A percentile compares a stretch with the other conserved stretches of the same genome.
Conservation (phyloP, 352 stramenopile species). For the Elongisporangium prolatum region DNA sequence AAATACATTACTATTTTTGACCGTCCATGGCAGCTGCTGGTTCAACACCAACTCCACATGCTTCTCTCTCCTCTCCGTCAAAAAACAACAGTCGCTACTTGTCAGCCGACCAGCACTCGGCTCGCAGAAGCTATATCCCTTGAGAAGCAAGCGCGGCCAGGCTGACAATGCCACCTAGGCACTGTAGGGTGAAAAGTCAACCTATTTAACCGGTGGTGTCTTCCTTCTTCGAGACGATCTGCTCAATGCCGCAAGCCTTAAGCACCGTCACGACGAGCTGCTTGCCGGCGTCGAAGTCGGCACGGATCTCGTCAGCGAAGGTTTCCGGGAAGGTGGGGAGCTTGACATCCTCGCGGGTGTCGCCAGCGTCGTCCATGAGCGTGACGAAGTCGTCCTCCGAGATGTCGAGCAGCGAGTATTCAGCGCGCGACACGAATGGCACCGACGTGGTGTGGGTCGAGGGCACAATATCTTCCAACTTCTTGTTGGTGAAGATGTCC, state of each 20-base stretch:
- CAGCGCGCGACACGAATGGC: constrained; percentile 94
- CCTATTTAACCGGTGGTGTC: constrained; percentile 52
- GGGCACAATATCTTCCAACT: constrained; percentile 99
- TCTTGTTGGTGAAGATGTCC: constrained; percentile 99
- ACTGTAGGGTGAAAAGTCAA: background rate
- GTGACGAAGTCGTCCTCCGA: constrained; percentile 97
- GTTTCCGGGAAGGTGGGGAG: constrained; percentile 93
- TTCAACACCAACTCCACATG: background rate
- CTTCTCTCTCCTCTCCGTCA: background rate
- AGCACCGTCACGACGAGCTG: constrained; percentile 95
- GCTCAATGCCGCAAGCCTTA: constrained; percentile 96
- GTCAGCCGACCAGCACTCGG: background rate
- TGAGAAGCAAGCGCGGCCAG: background rate
- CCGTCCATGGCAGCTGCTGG: background rate
- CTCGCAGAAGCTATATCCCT: background rate
- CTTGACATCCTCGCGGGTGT: constrained; percentile 98
- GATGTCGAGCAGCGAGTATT: constrained; percentile 99
- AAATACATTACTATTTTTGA: constrained; percentile 20
- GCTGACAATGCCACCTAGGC: background rate
- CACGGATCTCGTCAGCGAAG: constrained; percentile 96
- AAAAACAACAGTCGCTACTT: background rate
- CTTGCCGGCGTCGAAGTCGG: constrained; percentile 96
- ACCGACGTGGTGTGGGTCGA: constrained; percentile 98
- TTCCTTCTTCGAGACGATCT: constrained; percentile 98
- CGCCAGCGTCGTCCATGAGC: constrained; percentile 97